Evolutionary conservation across 2,329 filamentous ascomycete species (phyloP).

Genomic region (Nectriaceae sp.): DNA sequence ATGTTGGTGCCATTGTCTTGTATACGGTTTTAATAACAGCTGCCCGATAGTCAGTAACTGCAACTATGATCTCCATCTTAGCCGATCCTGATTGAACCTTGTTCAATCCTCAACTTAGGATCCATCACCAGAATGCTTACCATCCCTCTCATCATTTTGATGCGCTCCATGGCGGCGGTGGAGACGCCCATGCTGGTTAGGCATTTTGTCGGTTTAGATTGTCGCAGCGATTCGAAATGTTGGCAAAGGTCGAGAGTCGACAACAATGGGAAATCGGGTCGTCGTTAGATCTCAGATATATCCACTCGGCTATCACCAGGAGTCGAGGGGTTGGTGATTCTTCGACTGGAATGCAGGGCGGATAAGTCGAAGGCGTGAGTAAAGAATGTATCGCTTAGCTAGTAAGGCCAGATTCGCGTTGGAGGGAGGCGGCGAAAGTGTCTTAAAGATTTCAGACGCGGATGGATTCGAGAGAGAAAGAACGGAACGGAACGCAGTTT

Average conservation of each 20-base stretch:
- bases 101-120: no score
- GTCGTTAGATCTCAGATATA: constrained; percentile 11
- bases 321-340: constrained; percentile 18
- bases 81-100: no score
- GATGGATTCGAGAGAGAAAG: neutral
- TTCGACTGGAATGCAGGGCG: constrained; percentile 31
- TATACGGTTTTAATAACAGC: constrained; percentile 42
- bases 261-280: neutral
- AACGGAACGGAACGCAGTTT: constrained; percentile 13
- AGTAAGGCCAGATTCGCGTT: constrained; percentile 24
- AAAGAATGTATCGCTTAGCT: constrained; percentile 27
- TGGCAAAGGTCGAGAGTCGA: neutral
- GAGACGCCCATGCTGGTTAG: constrained; percentile 28
- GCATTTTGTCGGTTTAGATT: constrained; percentile 31
- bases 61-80: no score
- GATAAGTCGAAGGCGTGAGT: constrained; percentile 24
- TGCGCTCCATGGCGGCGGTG: constrained; percentile 25
- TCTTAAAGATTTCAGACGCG: constrained; percentile 23
- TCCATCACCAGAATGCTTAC: constrained; percentile 3
- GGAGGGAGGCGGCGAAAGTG: constrained; percentile 22
- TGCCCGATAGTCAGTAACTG: constrained; percentile 7
- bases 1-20: constrained; percentile 43
- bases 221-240: neutral
- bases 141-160: constrained; percentile 15
- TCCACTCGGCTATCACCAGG: constrained; percentile 10